Percentiles rank a stretch among this genome's conserved stretches.
Evolutionary conservation across 306 rosid genomes (phyloP).

Genomic region (Fragaria nilgerrensis): DNA sequence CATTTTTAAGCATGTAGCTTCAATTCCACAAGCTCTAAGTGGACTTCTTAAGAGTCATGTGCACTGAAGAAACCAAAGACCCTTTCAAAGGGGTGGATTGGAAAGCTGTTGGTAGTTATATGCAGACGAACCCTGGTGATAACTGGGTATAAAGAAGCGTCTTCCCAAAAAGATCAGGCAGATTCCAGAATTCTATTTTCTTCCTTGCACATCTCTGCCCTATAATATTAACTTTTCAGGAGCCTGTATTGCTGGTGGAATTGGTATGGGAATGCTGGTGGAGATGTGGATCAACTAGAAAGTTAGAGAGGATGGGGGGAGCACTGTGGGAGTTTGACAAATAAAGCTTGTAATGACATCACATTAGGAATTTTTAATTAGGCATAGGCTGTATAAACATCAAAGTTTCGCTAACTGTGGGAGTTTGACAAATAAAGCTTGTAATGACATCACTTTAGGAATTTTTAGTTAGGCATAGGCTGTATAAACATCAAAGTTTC

Average conservation of each 20-base stretch:
- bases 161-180: conserved; percentile 61
- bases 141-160: conserved; percentile 51
- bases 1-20: not conserved
- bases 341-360: too few relatives aligned
- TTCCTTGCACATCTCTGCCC: conserved; percentile 57
- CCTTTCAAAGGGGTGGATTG: conserved; percentile 86
- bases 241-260: conserved; percentile 63
- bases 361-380: too few relatives aligned
- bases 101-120: conserved; percentile 77
- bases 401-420: conserved; percentile 3
- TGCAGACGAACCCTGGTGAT: conserved; percentile 64
- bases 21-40: not conserved
- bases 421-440: too few relatives aligned
- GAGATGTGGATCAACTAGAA: conserved; percentile 77
- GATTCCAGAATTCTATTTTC: conserved; percentile 71
- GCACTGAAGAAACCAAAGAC: conserved; percentile 51
- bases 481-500: not conserved
- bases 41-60: conserved; percentile 31
- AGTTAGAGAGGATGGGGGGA: conserved; percentile 81
- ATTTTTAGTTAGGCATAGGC: too few relatives aligned
- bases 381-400: too few relatives aligned
- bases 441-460: too few relatives aligned
- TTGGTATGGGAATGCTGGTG: conserved; percentile 35
- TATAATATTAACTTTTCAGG: conserved; percentile 50
- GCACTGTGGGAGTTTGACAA: conserved; percentile 18